These are phyloP conservation scores for Salix arbutifolia DNA, from an alignment of 345 rosid species.

Conservation along the genomic window DNA sequence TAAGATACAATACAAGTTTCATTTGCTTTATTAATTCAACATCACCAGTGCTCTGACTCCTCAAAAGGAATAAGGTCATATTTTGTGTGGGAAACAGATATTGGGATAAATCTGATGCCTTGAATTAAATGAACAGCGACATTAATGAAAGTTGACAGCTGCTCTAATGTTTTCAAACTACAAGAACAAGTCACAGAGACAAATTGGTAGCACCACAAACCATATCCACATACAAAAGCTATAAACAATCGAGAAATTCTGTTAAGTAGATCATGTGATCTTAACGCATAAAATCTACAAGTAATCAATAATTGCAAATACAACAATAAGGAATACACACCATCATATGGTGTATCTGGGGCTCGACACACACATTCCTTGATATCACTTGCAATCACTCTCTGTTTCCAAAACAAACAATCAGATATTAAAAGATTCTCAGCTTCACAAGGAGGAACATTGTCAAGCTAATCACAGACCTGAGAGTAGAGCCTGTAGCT, in stretches of 20 bases:
- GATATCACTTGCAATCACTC: slow-evolving; percentile 91
- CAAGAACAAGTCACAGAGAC: neutral
- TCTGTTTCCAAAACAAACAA: slow-evolving; percentile 48
- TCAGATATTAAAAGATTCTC: slow-evolving; percentile 5
- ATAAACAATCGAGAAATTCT: neutral
- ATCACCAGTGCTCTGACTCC: neutral
- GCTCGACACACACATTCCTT: slow-evolving; percentile 96
- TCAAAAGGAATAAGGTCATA: neutral
- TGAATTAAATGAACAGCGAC: neutral
- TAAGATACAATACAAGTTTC: neutral
- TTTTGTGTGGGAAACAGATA: neutral
- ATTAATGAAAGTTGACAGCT: neutral
- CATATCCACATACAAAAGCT: neutral
- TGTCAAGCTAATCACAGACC: slow-evolving; percentile 41
- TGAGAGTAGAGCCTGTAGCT: slow-evolving; percentile 88
- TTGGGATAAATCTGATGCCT: neutral
- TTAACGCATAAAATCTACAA: neutral
- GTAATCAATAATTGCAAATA: slow-evolving; percentile 1
- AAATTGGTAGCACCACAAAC: neutral
- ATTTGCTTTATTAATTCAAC: neutral
- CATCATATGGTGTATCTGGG: slow-evolving; percentile 96
- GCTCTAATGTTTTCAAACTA: neutral
- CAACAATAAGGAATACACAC: slow-evolving; percentile 33
- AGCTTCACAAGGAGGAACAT: slow-evolving; percentile 4
- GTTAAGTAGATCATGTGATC: neutral